Conservation (phyloP, 169 alveolate genomes). For the Eimeria nieschulzi region DNA sequence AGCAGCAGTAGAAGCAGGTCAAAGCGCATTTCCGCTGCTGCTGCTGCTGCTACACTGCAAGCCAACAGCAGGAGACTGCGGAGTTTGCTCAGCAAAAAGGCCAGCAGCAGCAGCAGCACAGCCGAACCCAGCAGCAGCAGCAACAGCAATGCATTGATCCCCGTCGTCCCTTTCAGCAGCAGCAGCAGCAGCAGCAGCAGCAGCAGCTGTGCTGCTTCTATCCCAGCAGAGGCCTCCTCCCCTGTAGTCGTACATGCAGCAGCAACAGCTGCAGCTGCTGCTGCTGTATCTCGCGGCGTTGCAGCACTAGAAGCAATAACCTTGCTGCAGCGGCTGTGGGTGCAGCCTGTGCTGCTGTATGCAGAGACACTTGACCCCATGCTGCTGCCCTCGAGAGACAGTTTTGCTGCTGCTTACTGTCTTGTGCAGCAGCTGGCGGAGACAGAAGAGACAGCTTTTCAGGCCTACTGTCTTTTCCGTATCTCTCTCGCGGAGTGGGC, state of each 20-base stretch:
- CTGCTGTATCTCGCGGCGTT: constrained; percentile 37
- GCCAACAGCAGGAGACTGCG: background rate
- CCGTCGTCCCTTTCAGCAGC: background rate
- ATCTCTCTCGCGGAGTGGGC: constrained; percentile 60
- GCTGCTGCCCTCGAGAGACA: constrained; percentile 52
- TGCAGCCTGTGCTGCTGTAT: constrained; percentile 48
- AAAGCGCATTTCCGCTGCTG: constrained; percentile 25
- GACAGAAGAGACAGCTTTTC: constrained; percentile 60
- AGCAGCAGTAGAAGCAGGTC: constrained; percentile 3
- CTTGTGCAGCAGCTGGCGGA: constrained; percentile 42
- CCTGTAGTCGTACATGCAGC: background rate
- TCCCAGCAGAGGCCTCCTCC: constrained; percentile 7
- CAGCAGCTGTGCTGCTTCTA: background rate
- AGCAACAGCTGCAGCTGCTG: constrained; percentile 57
- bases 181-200: constrained; percentile 27
- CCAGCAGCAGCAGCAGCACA: constrained; percentile 32
- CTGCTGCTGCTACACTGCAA: constrained; percentile 55
- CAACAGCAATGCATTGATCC: background rate
- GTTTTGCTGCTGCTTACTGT: constrained; percentile 42
- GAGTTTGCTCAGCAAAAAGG: background rate
- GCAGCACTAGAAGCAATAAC: constrained; percentile 36
- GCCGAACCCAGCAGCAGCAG: constrained; percentile 6
- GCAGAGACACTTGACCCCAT: constrained; percentile 28
- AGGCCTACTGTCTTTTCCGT: constrained; percentile 52
- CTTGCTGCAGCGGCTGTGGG: constrained; percentile 56